Percentiles rank a stretch among this genome's conserved stretches.
These are phyloP conservation scores for Xylaria sp. DNA, from an alignment of 2,329 filamentous ascomycete genomes.

Conservation along the genomic window DNA sequence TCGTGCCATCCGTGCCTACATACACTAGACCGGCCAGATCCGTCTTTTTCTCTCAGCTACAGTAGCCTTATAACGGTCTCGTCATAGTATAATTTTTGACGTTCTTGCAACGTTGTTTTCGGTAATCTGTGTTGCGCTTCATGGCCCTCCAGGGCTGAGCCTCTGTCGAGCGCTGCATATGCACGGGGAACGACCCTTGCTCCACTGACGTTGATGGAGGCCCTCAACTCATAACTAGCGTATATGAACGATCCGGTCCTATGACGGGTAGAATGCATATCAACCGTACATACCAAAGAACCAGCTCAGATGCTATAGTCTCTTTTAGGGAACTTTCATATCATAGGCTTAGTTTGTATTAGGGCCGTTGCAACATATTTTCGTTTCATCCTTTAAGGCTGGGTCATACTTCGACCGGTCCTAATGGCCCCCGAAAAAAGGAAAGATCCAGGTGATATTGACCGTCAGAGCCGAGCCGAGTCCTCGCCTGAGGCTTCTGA, in stretches of 20 bases:
- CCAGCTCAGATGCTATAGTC: slow-evolving; percentile 3
- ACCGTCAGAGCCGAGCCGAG: slow-evolving; percentile 40
- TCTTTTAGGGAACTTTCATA: neutral
- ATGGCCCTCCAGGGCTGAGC: slow-evolving; percentile 7
- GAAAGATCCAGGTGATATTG: slow-evolving; percentile 36
- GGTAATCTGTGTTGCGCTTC: slow-evolving; percentile 1
- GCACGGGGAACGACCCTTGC: slow-evolving; percentile 25
- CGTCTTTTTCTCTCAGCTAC: neutral
- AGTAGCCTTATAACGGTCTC: slow-evolving; percentile 3
- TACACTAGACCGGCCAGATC: neutral
- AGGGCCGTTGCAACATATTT: slow-evolving; percentile 10
- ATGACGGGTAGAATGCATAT: slow-evolving; percentile 22
- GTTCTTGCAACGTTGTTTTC: slow-evolving; percentile 13
- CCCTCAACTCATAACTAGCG: slow-evolving; percentile 22
- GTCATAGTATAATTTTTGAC: neutral
- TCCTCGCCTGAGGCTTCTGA: slow-evolving; percentile 45
- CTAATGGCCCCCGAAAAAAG: slow-evolving; percentile 41
- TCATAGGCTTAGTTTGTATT: slow-evolving; percentile 1
- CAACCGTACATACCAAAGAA: neutral
- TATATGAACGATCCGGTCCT: slow-evolving; percentile 32
- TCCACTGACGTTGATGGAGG: slow-evolving; percentile 6
- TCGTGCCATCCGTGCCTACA: neutral
- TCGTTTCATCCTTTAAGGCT: neutral
- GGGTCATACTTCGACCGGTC: slow-evolving; percentile 17
- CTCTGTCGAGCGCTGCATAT: slow-evolving; percentile 15